These are phyloP conservation scores for Cystobasidium pallidum DNA, from an alignment of 1,284 basidiomycete genomes.

Conservation along the genomic window DNA sequence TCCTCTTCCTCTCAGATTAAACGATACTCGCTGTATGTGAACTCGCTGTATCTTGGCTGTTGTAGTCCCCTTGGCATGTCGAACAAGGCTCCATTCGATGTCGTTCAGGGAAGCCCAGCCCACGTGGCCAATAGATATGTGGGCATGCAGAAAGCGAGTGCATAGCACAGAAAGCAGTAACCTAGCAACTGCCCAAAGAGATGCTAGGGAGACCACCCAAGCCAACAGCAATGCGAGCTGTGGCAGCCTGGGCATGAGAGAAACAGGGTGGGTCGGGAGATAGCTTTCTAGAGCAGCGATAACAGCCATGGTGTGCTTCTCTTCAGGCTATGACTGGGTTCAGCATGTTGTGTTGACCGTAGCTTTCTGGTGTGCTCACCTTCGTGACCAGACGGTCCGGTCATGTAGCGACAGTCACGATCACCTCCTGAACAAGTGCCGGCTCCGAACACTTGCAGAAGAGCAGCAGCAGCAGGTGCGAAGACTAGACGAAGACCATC, in stretches of 20 bases:
- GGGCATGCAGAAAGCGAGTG: conserved; percentile 21
- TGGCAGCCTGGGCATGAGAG: conserved; percentile 13
- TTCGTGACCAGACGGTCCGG: neutral
- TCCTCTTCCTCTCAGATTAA: conserved; percentile 19
- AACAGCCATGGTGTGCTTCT: neutral
- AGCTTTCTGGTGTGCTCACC: neutral
- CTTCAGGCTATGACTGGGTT: neutral
- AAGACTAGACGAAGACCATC: neutral
- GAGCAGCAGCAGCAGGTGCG: neutral
- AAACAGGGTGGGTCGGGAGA: conserved; percentile 12
- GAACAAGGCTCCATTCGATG: conserved; percentile 26
- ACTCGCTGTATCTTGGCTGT: conserved; percentile 26
- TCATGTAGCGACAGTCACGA: conserved; percentile 13
- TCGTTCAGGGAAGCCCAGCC: conserved; percentile 35
- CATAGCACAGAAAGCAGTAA: conserved; percentile 28
- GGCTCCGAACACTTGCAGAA: no score
- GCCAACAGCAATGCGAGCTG: conserved; percentile 25
- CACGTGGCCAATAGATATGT: conserved; percentile 21
- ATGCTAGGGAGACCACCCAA: neutral
- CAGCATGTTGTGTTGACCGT: neutral
- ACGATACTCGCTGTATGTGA: conserved; percentile 25
- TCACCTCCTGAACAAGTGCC: conserved; percentile 1
- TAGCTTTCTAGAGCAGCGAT: neutral
- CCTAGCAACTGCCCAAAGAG: conserved; percentile 26
- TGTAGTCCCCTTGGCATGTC: conserved; percentile 18